These are phyloP conservation scores for Cordyceps farinosa DNA, from an alignment of 2,329 filamentous ascomycete species.

Conservation along the genomic window DNA sequence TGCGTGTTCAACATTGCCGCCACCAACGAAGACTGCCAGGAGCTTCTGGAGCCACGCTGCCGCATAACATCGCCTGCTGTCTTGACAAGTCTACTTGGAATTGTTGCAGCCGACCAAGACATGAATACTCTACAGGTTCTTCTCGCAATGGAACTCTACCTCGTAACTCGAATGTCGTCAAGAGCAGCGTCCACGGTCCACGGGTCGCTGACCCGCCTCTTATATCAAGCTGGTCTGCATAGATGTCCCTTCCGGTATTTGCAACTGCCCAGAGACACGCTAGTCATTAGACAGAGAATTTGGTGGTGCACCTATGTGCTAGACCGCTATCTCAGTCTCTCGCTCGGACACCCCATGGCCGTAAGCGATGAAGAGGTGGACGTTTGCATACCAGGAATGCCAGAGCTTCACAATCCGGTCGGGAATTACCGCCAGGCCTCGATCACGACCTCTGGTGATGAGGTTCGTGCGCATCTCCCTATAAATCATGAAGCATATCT, in stretches of 20 bases:
- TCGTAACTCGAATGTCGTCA: slow-evolving; percentile 45
- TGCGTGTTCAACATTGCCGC: slow-evolving; percentile 49
- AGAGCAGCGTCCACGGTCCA: slow-evolving; percentile 46
- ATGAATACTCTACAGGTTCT: slow-evolving; percentile 46
- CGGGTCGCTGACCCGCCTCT: slow-evolving; percentile 42
- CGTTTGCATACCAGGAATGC: slow-evolving; percentile 32
- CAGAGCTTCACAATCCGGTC: slow-evolving; percentile 25
- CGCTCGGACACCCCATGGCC: slow-evolving; percentile 34
- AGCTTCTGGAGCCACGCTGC: slow-evolving; percentile 30
- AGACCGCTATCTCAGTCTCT: slow-evolving; percentile 35
- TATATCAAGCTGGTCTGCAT: slow-evolving; percentile 49
- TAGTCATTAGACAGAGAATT: slow-evolving; percentile 37
- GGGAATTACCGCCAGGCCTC: background rate
- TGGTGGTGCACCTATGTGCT: slow-evolving; percentile 39
- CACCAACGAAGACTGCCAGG: slow-evolving; percentile 25
- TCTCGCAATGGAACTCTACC: slow-evolving; percentile 45
- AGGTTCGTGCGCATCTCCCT: slow-evolving; percentile 20
- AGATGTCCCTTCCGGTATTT: slow-evolving; percentile 49
- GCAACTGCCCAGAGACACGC: slow-evolving; percentile 34
- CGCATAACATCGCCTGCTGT: slow-evolving; percentile 36
- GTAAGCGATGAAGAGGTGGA: slow-evolving; percentile 37
- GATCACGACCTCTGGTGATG: slow-evolving; percentile 11
- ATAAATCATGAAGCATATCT: slow-evolving; percentile 5
- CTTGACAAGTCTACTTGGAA: slow-evolving; percentile 35
- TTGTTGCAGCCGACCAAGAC: slow-evolving; percentile 40